Percentiles rank a stretch among this genome's conserved stretches.
Evolutionary conservation across 495 filamentous ascomycete species (phyloP).

Genomic region (Aspergillus ellipticus): DNA sequence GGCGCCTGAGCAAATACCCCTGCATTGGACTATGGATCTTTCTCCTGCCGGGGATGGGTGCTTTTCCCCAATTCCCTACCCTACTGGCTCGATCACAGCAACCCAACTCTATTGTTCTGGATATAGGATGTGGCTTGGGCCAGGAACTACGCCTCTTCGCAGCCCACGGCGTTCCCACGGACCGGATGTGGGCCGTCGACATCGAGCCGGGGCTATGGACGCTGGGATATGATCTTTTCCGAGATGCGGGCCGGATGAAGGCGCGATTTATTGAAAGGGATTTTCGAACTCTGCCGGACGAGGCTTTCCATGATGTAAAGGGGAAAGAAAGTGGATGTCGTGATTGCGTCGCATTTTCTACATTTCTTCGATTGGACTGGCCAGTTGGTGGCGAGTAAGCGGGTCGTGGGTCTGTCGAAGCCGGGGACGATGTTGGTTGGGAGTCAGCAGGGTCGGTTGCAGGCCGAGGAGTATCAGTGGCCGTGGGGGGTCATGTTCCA

Average conservation of each 20-base stretch:
- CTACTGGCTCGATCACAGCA: too few relatives aligned
- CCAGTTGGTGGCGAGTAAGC: constrained; percentile 41
- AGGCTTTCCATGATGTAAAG: constrained; percentile 24
- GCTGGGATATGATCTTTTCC: constrained; percentile 43
- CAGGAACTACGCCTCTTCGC: constrained; percentile 9
- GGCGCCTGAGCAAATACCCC: constrained; percentile 7
- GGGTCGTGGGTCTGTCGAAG: constrained; percentile 39
- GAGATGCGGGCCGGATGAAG: constrained; percentile 32
- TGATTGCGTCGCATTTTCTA: constrained; percentile 49
- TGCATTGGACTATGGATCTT: constrained; percentile 9
- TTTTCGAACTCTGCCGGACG: constrained; percentile 39
- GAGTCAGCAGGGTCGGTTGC: constrained; percentile 27
- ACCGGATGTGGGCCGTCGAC: constrained; percentile 29
- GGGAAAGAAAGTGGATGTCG: constrained; percentile 49
- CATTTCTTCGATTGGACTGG: constrained; percentile 50
- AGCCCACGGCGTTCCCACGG: constrained; percentile 10
- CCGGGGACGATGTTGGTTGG: constrained; percentile 41
- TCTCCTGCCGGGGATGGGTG: constrained; percentile 1
- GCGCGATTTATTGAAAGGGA: constrained; percentile 43
- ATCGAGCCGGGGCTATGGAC: constrained; percentile 26
- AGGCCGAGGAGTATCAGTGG: constrained; percentile 2
- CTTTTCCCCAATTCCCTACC: constrained; percentile 3
- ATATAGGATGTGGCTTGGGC: constrained; percentile 2
- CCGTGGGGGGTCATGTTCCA: constrained; percentile 26
- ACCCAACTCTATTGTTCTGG: background rate